These are phyloP conservation scores for Uncinocarpus reesii DNA, from an alignment of 2,329 filamentous ascomycete genomes.

Conservation along the genomic window DNA sequence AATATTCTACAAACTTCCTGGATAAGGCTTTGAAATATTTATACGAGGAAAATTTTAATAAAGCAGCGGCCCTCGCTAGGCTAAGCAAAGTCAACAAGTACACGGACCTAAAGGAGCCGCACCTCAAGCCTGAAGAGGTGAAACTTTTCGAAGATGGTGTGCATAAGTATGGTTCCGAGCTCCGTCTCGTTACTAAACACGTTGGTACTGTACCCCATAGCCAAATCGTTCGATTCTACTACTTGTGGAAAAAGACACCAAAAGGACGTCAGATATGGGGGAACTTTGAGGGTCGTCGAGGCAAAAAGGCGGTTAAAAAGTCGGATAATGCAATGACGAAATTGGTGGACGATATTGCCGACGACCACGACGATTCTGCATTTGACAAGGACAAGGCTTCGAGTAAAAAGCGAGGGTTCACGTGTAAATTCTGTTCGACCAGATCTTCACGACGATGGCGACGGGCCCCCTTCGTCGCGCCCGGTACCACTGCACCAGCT, in stretches of 20 bases:
- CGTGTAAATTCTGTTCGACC: slow-evolving; percentile 85
- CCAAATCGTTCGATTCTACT: slow-evolving; percentile 84
- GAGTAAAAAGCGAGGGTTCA: slow-evolving; percentile 68
- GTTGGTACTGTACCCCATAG: slow-evolving; percentile 67
- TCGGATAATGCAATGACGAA: slow-evolving; percentile 54
- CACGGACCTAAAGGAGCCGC: slow-evolving; percentile 71
- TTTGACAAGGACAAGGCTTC: slow-evolving; percentile 82
- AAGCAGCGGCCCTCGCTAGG: slow-evolving; percentile 57
- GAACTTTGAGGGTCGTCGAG: slow-evolving; percentile 73
- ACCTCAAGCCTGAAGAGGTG: slow-evolving; percentile 63
- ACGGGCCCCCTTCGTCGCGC: slow-evolving; percentile 66
- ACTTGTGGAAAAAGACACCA: slow-evolving; percentile 93
- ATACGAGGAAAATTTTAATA: slow-evolving; percentile 60
- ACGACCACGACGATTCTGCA: slow-evolving; percentile 87
- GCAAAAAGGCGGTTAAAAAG: slow-evolving; percentile 69
- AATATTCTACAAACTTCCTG: slow-evolving; percentile 72
- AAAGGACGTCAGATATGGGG: slow-evolving; percentile 84
- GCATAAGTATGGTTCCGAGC: slow-evolving; percentile 79
- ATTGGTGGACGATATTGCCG: slow-evolving; percentile 81
- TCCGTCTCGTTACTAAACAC: slow-evolving; percentile 70
- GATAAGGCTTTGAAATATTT: slow-evolving; percentile 72
- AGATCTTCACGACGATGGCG: slow-evolving; percentile 82
- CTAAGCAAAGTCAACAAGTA: slow-evolving; percentile 58
- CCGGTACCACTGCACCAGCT: slow-evolving; percentile 57
- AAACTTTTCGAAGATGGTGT: slow-evolving; percentile 91